phyloP scores from a whole-genome alignment of 441 rosid genomes.

The Brassica hybrid region DNA sequence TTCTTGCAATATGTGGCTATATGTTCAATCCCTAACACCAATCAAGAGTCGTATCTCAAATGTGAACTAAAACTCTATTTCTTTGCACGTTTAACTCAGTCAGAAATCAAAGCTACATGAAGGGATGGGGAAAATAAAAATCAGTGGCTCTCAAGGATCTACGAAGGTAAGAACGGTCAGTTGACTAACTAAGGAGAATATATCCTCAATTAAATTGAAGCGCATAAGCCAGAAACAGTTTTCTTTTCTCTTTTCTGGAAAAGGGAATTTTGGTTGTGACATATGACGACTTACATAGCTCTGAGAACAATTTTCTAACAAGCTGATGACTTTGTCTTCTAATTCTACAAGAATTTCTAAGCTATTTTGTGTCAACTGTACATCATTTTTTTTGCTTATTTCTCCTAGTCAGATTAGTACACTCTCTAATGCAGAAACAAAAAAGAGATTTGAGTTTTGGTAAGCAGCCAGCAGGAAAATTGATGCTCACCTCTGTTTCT shows the following conservation, averaged over 20 bases:
- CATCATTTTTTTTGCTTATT: conserved; percentile 25
- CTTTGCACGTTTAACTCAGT: no score
- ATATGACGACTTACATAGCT: conserved; percentile 77
- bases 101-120: no score
- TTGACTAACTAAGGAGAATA: no score
- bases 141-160: no score
- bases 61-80: no score
- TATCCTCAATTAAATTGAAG: no score
- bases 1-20: not conserved
- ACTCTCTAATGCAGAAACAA: conserved; percentile 83
- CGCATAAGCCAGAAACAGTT: no score
- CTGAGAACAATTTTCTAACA: conserved; percentile 78
- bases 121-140: no score
- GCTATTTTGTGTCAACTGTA: not conserved
- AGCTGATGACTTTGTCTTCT: conserved; percentile 35
- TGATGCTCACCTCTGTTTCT: conserved; percentile 94
- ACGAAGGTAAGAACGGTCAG: no score
- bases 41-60: no score
- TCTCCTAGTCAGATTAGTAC: conserved; percentile 59
- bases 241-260: not conserved
- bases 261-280: conserved; percentile 51
- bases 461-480: conserved; percentile 89
- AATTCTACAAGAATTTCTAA: not conserved
- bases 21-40: not conserved
- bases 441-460: conserved; percentile 85